phyloP scores from a whole-genome alignment of 225 moss, liverwort and hornwort genomes.

The Bryum argenteum region DNA sequence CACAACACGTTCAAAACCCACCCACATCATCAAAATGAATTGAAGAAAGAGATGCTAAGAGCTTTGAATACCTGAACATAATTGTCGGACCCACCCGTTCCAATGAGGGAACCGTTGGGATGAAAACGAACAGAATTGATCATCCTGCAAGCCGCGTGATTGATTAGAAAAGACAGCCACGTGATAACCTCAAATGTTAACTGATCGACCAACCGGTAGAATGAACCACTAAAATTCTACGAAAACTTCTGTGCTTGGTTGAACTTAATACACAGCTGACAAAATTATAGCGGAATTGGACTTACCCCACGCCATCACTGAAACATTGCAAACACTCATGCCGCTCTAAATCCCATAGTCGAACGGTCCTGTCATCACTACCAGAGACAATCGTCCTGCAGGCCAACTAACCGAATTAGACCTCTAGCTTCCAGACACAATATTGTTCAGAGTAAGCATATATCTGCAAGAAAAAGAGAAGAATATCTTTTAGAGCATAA shows the following conservation, averaged over 20 bases:
- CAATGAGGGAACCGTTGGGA: conserved; percentile 75
- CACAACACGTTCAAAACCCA: neutral
- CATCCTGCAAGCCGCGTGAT: conserved; percentile 47
- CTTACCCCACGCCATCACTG: conserved; percentile 79
- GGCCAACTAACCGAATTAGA: conserved; percentile 15
- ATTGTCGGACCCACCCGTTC: conserved; percentile 75
- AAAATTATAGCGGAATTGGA: conserved; percentile 12
- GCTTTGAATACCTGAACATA: conserved; percentile 70
- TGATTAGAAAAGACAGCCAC: conserved; percentile 5
- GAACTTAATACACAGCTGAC: neutral
- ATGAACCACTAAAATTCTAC: conserved; percentile 4
- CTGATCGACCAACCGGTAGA: neutral
- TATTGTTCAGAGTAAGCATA: conserved; percentile 2
- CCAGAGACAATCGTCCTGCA: conserved; percentile 84
- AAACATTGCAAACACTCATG: conserved; percentile 80
- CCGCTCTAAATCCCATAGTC: conserved; percentile 87
- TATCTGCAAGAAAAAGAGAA: neutral
- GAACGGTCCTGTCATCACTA: conserved; percentile 85
- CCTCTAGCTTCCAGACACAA: neutral
- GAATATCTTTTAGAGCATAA: neutral
- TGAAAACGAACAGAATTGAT: conserved; percentile 85
- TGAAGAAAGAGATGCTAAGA: conserved; percentile 12
- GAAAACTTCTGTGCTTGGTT: neutral
- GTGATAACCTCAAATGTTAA: neutral
- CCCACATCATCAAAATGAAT: neutral